These are phyloP conservation scores for Pseudozyma sp. DNA, from an alignment of 1,284 basidiomycete species.

Conservation along the genomic window DNA sequence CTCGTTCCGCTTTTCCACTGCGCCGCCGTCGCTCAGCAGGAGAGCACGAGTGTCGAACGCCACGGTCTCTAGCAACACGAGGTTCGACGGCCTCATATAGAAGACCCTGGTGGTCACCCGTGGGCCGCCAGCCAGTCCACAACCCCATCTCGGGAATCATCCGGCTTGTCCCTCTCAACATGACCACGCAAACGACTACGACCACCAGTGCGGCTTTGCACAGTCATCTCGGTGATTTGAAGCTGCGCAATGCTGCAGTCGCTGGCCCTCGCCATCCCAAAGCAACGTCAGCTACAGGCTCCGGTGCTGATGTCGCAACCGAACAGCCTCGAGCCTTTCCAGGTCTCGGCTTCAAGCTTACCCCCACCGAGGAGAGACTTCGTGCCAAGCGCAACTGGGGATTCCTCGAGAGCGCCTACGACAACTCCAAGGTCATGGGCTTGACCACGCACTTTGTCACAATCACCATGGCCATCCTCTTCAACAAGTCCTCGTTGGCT, in stretches of 20 bases:
- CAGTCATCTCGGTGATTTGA: constrained; percentile 2
- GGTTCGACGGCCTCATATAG: too few relatives aligned
- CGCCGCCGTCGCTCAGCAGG: too few relatives aligned
- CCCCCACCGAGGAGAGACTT: constrained; percentile 8
- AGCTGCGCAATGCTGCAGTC: constrained; percentile 7
- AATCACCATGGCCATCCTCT: constrained; percentile 14
- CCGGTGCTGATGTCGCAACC: background rate
- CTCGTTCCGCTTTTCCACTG: too few relatives aligned
- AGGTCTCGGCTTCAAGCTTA: constrained; percentile 7
- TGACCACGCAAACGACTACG: constrained; percentile 1
- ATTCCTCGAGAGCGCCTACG: constrained; percentile 6
- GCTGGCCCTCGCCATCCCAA: background rate
- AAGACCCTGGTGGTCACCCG: too few relatives aligned
- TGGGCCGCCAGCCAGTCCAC: too few relatives aligned
- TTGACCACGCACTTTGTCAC: constrained; percentile 8
- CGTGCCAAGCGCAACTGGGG: constrained; percentile 13
- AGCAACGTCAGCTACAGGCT: background rate
- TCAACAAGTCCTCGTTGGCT: constrained; percentile 12
- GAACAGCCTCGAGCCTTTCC: background rate
- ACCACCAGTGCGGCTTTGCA: background rate
- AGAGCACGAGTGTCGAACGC: too few relatives aligned
- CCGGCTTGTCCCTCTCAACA: background rate
- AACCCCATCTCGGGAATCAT: too few relatives aligned
- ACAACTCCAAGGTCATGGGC: constrained; percentile 11
- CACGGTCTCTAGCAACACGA: too few relatives aligned